Evolutionary conservation across 2,329 filamentous ascomycete species (phyloP).

Genomic region (Lachnellula willkommii): DNA sequence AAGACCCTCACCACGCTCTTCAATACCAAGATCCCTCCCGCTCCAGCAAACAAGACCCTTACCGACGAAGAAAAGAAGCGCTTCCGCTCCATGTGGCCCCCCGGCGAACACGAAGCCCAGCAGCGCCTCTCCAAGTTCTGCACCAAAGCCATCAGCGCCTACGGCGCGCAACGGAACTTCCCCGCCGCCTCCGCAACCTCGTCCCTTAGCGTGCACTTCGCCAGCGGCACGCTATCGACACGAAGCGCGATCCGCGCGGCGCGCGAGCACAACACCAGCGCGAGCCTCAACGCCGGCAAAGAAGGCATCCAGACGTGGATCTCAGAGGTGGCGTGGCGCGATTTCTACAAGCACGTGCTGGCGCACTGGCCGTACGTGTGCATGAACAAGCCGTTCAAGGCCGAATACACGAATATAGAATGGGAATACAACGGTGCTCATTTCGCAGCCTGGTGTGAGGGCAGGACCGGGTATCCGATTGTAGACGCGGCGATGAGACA

Average conservation of each 20-base stretch:
- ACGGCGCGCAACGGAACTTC: conserved; percentile 61
- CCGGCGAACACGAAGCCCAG: conserved; percentile 70
- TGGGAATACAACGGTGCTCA: conserved; percentile 71
- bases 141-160: conserved; percentile 55
- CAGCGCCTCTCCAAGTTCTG: conserved; percentile 63
- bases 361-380: conserved; percentile 80
- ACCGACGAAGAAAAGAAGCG: conserved; percentile 52
- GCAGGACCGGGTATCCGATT: conserved; percentile 73
- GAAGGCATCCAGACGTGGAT: conserved; percentile 70
- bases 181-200: conserved; percentile 61
- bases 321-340: conserved; percentile 77
- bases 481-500: conserved; percentile 86
- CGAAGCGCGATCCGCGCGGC: conserved; percentile 62
- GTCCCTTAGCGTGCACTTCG: conserved; percentile 64
- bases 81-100: conserved; percentile 61
- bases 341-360: conserved; percentile 84
- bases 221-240: conserved; percentile 62
- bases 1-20: conserved; percentile 54
- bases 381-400: conserved; percentile 76
- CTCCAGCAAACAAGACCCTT: conserved; percentile 59
- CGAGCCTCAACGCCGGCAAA: conserved; percentile 60
- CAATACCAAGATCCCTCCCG: conserved; percentile 51
- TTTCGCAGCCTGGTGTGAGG: conserved; percentile 70
- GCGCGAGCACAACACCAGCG: conserved; percentile 55
- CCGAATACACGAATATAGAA: conserved; percentile 72